Base-by-base conservation (phyloP, 495 filamentous ascomycete species). In the Aspergillus haitiensis region DNA sequence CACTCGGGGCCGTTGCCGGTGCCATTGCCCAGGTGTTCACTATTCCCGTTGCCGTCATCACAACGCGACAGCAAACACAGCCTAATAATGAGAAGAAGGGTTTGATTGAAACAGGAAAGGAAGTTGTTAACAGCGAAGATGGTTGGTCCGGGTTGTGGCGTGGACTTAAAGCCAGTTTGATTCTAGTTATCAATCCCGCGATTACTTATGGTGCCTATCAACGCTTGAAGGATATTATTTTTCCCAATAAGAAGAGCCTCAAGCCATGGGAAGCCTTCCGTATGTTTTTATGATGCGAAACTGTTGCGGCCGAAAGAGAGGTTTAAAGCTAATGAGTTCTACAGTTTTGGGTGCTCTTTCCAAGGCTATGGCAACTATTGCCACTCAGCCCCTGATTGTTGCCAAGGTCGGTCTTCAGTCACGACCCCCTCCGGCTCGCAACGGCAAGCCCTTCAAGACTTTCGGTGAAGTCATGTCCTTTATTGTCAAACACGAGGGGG, bases 151-250 rank as follows among this genome's bases (percentile, higher is more conserved):
- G 94, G 6, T 80, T 99, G 34, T 99, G 94, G 94, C 85, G 94
- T 70, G 94, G 94, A 0, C 70, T 99, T 60, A 98, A 97, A 77
- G 94, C 95, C 37, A 97, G 93, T 72, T 82, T 99, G 74, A 94
- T 99, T 18, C 78, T 99, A 53, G 95, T 99, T 5, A 86, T 97
- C 56, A 99, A 99, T 70, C 94, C 94, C 36, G 90, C 92, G 10
- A 99, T 99, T 74, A 99, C 94, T 34, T 99, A 99, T 65, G 94
- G 94, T 34, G 92, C 93, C 56, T 99, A 99, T 68, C 92, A 99
- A 75, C 84, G 92, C 60, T 75, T 98, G 59, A 90, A 89, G 75
- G 87, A 90, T 21, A 60, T 85, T 9, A 63, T 97, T 16, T 98
- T 92, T 72, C 85, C 89, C 1, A 87, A 86, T 12, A 93, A 89